Evolutionary conservation across 257 asterid species (phyloP), one percentile per base, ranked within the genome.

Genomic region (Leonotis leonurus): DNA sequence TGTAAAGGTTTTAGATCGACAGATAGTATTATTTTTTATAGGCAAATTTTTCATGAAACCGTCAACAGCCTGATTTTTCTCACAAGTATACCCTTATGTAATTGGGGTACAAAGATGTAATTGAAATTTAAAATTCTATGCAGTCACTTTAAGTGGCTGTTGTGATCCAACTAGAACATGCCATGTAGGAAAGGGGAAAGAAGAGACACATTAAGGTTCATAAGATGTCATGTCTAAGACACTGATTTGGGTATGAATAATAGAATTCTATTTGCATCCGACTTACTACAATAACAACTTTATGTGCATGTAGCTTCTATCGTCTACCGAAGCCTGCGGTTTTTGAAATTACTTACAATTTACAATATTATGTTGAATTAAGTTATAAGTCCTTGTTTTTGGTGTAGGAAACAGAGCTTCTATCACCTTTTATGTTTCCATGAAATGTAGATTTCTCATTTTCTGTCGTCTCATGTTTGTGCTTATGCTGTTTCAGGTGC

Each of bases 401-500:
- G 35, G 46, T 67, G 26, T 13, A 56, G 17, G 35, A 55, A 1
- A 40, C 59, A 52, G 36, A 4, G 22, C 46, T 58, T 51, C 8
- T 41, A 39, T 49, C 36, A n/a, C 50, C 5, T 67, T 67, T n/a
- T n/a, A n/a, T n/a, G n/a, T n/a, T n/a, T n/a, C n/a, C n/a, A n/a
- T 64, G 69, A 67, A 56, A 56, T 44, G 27, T 25, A 10, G 5
- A 26, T 52, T 48, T 48, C 33, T 60, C 41, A 39, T 22, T 57
- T 43, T 27, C 25, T 11, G 5, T 30, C 26, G 45, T 53, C 43
- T 62, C 33, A 50, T 62, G 58, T 41, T 18, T 77, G 32, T 66
- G 52, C 45, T 45, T 55, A 12, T 74, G 56, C 35, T 58, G 66
- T 74, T 77, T 65, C 90, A 93, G 99, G 99, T 93, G 64, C 85